Conservation (phyloP, 1,139 yeast species). For the Arxiozyma telluris region DNA sequence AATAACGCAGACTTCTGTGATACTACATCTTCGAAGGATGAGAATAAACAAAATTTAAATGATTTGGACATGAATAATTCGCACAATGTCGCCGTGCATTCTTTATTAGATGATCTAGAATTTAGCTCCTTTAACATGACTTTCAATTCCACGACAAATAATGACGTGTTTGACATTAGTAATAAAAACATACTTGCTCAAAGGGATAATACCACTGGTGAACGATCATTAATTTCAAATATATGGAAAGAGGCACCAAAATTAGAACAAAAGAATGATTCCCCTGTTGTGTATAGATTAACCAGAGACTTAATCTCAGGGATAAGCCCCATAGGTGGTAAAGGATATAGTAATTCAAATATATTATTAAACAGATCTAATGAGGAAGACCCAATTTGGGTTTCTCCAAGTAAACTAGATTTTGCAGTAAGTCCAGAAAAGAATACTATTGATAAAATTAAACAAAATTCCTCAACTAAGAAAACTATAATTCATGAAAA, state of each 20-base stretch:
- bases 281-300: slow-evolving; percentile 10
- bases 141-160: slow-evolving; percentile 15
- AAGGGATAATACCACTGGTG: neutral
- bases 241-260: slow-evolving; percentile 1
- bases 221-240: neutral
- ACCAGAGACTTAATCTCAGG: slow-evolving; percentile 5
- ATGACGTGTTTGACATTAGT: neutral
- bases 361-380: neutral
- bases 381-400: slow-evolving; percentile 30
- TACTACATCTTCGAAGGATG: too few species aligned
- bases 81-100: neutral
- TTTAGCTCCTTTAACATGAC: slow-evolving; percentile 29
- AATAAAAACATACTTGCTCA: neutral
- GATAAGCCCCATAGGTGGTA: neutral
- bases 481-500: neutral
- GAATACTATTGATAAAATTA: neutral
- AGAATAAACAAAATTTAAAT: neutral
- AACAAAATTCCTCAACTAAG: neutral
- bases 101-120: slow-evolving; percentile 24
- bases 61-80: neutral
- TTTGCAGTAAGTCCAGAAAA: slow-evolving; percentile 10
- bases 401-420: slow-evolving; percentile 28
- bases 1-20: neutral
- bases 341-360: neutral
- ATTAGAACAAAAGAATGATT: slow-evolving; percentile 1